phyloP scores from a whole-genome alignment of 75 land plant genomes.

The Cupressus sempervirens region DNA sequence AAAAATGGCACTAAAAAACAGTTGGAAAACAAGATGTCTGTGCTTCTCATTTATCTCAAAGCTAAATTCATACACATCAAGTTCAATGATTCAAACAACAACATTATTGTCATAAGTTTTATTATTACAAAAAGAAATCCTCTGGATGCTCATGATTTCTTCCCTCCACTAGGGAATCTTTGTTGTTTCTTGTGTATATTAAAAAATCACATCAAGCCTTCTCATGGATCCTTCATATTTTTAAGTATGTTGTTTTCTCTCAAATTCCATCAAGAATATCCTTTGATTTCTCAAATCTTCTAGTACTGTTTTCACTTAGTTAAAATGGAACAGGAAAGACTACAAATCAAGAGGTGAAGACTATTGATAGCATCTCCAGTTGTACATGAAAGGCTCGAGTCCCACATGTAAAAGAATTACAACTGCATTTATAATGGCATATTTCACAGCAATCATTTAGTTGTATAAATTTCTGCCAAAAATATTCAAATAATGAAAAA shows the following conservation, averaged over 20 bases:
- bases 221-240: neutral
- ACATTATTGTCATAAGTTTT: neutral
- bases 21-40: neutral
- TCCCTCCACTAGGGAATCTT: neutral
- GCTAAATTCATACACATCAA: too few species aligned
- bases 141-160: neutral
- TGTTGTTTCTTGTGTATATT: neutral
- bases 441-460: neutral
- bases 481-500: neutral
- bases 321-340: neutral
- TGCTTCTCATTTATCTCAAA: too few species aligned
- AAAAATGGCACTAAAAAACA: neutral
- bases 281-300: neutral
- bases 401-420: neutral
- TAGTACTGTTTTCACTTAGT: neutral
- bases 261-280: neutral
- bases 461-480: neutral
- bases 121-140: neutral
- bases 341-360: neutral
- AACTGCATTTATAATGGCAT: neutral
- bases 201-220: neutral
- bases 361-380: neutral
- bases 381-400: neutral
- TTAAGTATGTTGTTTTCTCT: neutral
- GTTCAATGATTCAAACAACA: too few species aligned